Conservation (phyloP, 345 rosid species). For the Salix udensis region DNA sequence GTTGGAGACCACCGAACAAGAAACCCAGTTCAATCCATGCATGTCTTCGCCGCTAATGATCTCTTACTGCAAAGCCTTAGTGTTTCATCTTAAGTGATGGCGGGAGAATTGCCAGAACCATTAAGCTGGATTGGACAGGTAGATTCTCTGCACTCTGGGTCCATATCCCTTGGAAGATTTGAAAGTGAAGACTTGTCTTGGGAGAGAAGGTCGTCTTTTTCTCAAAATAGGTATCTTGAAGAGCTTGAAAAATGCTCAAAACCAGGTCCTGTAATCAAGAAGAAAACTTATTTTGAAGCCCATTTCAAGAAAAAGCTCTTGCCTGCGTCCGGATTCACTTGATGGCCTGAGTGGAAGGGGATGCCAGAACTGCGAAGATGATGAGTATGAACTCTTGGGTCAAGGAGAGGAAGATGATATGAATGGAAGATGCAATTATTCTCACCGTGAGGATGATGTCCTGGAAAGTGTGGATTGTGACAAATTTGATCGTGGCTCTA, state of each 20-base stretch:
- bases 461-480: slow-evolving; percentile 20
- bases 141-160: too few relatives aligned
- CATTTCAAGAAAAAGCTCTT: slow-evolving; percentile 67
- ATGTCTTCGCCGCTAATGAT: neutral
- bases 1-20: too few relatives aligned
- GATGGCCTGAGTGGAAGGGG: slow-evolving; percentile 40
- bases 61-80: neutral
- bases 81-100: slow-evolving; percentile 36
- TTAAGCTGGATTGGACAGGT: too few relatives aligned
- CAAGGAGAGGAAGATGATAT: slow-evolving; percentile 25
- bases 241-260: slow-evolving; percentile 84
- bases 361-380: slow-evolving; percentile 30
- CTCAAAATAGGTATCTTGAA: slow-evolving; percentile 85
- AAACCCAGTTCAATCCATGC: neutral
- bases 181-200: slow-evolving; percentile 37
- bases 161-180: too few relatives aligned
- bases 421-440: slow-evolving; percentile 24
- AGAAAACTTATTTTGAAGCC: slow-evolving; percentile 83
- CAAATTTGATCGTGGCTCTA: slow-evolving; percentile 18
- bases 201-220: slow-evolving; percentile 85
- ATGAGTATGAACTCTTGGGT: slow-evolving; percentile 15
- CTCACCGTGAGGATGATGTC: slow-evolving; percentile 24
- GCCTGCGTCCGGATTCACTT: slow-evolving; percentile 35
- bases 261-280: slow-evolving; percentile 74
- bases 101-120: slow-evolving; percentile 64